phyloP scores from a whole-genome alignment of 1,284 basidiomycete genomes.

The Leccinum colubrinum region DNA sequence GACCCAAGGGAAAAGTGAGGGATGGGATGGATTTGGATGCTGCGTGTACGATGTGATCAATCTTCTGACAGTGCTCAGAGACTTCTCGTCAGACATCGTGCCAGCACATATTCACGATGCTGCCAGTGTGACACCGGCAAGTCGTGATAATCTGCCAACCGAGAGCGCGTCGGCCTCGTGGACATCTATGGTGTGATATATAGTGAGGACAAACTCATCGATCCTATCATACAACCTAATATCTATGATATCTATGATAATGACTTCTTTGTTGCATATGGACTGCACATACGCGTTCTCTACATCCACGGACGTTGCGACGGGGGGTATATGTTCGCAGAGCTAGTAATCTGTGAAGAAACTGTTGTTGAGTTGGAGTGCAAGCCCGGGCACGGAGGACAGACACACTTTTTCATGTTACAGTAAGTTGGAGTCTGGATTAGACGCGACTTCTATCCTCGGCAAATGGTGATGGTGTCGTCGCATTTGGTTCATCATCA shows the following conservation, averaged over 20 bases:
- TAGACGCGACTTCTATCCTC: neutral
- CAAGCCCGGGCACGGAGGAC: neutral
- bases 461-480: too few relatives aligned
- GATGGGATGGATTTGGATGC: neutral
- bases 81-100: neutral
- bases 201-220: neutral
- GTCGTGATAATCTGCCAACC: neutral
- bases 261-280: neutral
- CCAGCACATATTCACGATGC: neutral
- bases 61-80: neutral
- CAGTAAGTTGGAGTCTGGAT: neutral
- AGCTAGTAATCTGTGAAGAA: neutral
- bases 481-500: too few relatives aligned
- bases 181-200: neutral
- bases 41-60: too few relatives aligned
- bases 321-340: neutral
- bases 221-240: neutral
- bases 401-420: neutral
- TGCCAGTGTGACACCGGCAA: neutral
- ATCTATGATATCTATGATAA: neutral
- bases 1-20: neutral
- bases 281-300: neutral
- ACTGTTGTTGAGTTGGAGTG: neutral
- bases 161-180: neutral
- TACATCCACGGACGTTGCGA: neutral